A percentile compares a stretch with the other conserved stretches of the same genome.
phyloP scores from a whole-genome alignment of 257 asterid species.

The Ligustrum vulgare region DNA sequence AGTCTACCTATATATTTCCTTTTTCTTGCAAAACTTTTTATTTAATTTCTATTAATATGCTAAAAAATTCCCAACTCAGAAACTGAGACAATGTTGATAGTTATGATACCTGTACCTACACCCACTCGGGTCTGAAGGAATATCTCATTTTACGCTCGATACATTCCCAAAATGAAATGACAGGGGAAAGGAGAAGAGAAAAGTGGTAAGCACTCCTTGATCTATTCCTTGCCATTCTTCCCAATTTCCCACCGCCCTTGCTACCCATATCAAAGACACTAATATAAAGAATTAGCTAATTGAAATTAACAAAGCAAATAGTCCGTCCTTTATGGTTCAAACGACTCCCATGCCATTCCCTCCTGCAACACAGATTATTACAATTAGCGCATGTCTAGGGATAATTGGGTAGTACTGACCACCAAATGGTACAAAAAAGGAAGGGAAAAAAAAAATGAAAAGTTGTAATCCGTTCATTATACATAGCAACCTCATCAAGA shows the following conservation, averaged over 20 bases:
- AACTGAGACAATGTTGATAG: constrained; percentile 14
- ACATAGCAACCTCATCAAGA: neutral
- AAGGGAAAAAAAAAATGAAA: neutral
- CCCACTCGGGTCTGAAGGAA: constrained; percentile 70
- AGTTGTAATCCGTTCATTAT: neutral
- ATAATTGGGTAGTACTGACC: neutral
- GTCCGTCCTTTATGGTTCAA: constrained; percentile 24
- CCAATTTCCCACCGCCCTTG: constrained; percentile 42
- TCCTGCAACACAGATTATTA: constrained; percentile 36
- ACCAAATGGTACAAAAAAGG: neutral
- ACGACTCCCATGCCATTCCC: constrained; percentile 47
- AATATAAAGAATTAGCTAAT: constrained; percentile 16
- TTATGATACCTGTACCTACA: constrained; percentile 37
- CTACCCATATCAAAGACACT: constrained; percentile 37
- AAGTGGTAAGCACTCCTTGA: constrained; percentile 45
- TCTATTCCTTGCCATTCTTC: constrained; percentile 43
- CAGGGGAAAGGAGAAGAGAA: constrained; percentile 56
- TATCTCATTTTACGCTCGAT: constrained; percentile 66
- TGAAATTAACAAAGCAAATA: constrained; percentile 23
- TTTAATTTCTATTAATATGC: constrained; percentile 28
- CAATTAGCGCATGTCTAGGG: constrained; percentile 10
- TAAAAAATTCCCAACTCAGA: constrained; percentile 21
- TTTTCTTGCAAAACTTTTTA: constrained; percentile 25
- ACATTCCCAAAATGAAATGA: constrained; percentile 74
- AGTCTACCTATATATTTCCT: constrained; percentile 25